Base-by-base conservation (phyloP, 352 stramenopile genomes). In the Thraustochytrium sp. region DNA sequence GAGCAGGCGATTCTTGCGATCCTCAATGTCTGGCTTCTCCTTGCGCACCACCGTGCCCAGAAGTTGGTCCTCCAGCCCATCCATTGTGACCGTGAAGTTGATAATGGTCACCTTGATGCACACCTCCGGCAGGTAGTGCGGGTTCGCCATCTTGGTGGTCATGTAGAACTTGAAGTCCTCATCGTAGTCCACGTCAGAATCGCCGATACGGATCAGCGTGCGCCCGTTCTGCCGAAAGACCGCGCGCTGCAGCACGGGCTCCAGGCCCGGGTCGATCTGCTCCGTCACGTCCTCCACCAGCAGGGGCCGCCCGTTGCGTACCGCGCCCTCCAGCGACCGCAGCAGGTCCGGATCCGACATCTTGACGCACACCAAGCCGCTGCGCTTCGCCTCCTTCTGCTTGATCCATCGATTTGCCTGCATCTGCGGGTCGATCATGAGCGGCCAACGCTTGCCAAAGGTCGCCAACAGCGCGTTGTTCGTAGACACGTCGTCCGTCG, bases 31-130 rank as follows among this genome's bases (percentile, higher is more conserved):
- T 0, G 94, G 93, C 3, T 92, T 87, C 73, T 97, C 94, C 51
- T 94, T 91, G 11, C 90, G 89, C 23, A 97, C 94, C 0, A 96
- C 93, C 46, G 94, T 91, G 5, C 94, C 93, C 11, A 97, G 88
- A 5, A 97, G 86, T 84, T 97, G 94, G 62, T 97, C 92, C 72
- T 97, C 93, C 13, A 97, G 85, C 0, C 94, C 94, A n/a, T 95
- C 91, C 92, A 97, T 96, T 13, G 94, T 97, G 56, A 97, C 93
- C 2, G 94, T 97, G 84, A 97, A 97, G 86, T 97, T 97, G 87
- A 97, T 97, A 13, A 97, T 89, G 1, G 93, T 97, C 53, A 97
- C 94, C 85, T 97, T 97, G 86, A 97, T 97, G 88, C 94, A 97
- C 2, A 97, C 91, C 42, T 97, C 94, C 0, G 94, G 94, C 4